phyloP scores from a whole-genome alignment of 2,329 filamentous ascomycete species.

The Calonectria henricotiae region DNA sequence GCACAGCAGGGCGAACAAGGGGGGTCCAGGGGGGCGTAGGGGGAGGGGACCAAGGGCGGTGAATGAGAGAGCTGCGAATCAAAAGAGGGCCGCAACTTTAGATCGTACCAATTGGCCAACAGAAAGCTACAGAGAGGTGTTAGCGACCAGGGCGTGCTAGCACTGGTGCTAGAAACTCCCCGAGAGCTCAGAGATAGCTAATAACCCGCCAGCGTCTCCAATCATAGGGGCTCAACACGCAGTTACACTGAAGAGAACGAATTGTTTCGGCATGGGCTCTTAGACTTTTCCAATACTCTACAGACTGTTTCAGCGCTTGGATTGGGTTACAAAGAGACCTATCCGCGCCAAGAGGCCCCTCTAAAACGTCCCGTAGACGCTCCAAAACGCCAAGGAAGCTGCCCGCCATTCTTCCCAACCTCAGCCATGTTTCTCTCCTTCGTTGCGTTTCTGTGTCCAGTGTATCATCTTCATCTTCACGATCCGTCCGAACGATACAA shows the following conservation, averaged over 20 bases:
- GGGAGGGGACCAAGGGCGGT: conserved; percentile 10
- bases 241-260: conserved; percentile 10
- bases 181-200: not conserved
- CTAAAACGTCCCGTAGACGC: conserved; percentile 14
- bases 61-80: conserved; percentile 22
- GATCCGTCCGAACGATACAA: not conserved
- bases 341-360: not conserved
- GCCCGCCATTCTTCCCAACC: conserved; percentile 21
- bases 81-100: conserved; percentile 9
- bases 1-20: conserved; percentile 10
- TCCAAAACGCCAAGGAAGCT: conserved; percentile 7
- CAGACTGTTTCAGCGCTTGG: conserved; percentile 14
- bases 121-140: conserved; percentile 39
- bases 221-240: conserved; percentile 15
- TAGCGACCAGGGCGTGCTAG: conserved; percentile 39
- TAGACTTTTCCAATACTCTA: conserved; percentile 2
- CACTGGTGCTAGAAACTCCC: conserved; percentile 27
- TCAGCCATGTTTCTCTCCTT: conserved; percentile 19
- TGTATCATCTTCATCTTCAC: not conserved
- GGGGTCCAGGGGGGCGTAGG: not conserved
- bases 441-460: not conserved
- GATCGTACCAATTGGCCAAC: conserved; percentile 17
- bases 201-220: not conserved
- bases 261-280: not conserved
- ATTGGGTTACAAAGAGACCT: not conserved